Evolutionary conservation across 164 flowering plant species (phyloP), one percentile per base, ranked within the genome.

Genomic region (Magnolia officinalis): DNA sequence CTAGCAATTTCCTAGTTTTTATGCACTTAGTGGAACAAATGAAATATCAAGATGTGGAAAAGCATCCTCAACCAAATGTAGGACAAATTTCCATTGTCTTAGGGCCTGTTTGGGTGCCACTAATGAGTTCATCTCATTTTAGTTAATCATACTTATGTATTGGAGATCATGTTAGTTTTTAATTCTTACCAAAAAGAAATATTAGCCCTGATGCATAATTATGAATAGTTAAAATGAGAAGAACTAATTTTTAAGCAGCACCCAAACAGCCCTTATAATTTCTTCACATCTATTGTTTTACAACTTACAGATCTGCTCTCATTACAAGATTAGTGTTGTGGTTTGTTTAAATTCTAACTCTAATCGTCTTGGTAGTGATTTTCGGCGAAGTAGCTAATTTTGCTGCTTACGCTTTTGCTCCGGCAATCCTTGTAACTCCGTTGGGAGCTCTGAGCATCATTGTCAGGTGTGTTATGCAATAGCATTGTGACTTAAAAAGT

Each of bases 351-450:
- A 21, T 64, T 66, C 75, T 76, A 61, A 76, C 78, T 71, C 49
- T n/a, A 50, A 66, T 31, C 72, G 18, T 24, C 72, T 31, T 59
- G 50, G 37, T 75, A 95, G 99, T 95, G 99, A 79, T 95, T 80
- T 76, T 86, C 75, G 99, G 99, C 67, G 99, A 95, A 85, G 78
- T 85, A 78, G 96, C 97, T 67, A 95, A 95, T 77, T 95, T 95
- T 82, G 98, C 96, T 70, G 99, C 99, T 19, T 93, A 95, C 86
- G 98, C 97, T 67, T 95, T 21, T 80, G 99, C 99, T 52, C 99
- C 99, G 72, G 99, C 99, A 72, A 89, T 95, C 81, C 97, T 95
- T 71, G 99, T 95, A 16, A 95, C 99, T 50, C 99, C 99, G 0
- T 78, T 95, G 82, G 99, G 99, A 82, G 99, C 98, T 75, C 76